These are phyloP conservation scores for Colletotrichum godetiae DNA, from an alignment of 2,329 filamentous ascomycete genomes.

Conservation along the genomic window DNA sequence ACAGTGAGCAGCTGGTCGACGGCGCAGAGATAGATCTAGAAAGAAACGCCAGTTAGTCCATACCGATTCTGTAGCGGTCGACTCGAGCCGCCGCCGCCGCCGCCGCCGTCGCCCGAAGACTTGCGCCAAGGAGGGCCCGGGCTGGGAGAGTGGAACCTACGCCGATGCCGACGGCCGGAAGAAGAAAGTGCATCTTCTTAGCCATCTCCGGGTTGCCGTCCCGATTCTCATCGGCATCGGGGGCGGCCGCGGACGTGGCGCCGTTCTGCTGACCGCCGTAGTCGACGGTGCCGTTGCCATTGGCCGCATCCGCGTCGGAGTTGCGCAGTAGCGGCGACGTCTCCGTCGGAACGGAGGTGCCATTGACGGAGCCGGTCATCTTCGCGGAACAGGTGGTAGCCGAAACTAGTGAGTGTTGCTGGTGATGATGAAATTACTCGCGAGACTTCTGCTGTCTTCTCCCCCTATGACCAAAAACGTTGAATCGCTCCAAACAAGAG, in stretches of 20 bases:
- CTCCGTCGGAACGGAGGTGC: constrained; percentile 37
- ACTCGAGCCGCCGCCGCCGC: neutral
- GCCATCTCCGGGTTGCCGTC: constrained; percentile 44
- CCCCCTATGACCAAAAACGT: neutral
- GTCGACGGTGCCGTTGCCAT: constrained; percentile 10
- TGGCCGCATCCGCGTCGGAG: constrained; percentile 12
- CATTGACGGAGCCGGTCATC: constrained; percentile 24
- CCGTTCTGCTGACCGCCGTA: constrained; percentile 13
- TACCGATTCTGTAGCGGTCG: neutral
- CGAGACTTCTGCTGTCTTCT: neutral
- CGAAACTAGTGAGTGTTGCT: neutral
- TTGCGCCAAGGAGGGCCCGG: neutral
- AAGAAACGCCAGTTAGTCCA: neutral
- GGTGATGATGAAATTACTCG: too few species aligned
- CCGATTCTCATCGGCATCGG: constrained; percentile 19
- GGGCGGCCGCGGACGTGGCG: constrained; percentile 21
- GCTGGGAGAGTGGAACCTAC: constrained; percentile 37
- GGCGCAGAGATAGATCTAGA: constrained; percentile 76
- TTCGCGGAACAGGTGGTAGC: neutral
- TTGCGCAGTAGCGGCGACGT: constrained; percentile 42
- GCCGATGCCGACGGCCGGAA: constrained; percentile 53
- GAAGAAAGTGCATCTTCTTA: constrained; percentile 50
- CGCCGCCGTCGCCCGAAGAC: neutral
- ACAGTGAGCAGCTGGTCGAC: constrained; percentile 83
- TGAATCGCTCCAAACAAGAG: neutral